Base-by-base conservation (phyloP, 1,284 basidiomycete species). In the Rhodotorula glutinis region DNA sequence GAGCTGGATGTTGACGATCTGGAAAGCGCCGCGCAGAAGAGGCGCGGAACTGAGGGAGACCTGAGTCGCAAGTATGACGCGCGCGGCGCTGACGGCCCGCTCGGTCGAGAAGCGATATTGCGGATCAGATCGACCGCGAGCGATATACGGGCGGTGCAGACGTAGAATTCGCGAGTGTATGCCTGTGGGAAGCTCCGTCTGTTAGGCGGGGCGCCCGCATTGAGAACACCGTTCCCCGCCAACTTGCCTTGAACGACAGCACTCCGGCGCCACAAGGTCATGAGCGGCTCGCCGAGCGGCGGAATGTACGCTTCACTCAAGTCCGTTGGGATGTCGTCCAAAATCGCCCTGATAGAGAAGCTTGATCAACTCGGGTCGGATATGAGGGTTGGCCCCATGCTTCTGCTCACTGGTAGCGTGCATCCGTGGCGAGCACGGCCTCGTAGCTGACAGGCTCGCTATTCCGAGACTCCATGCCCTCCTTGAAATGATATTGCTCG, bases 131-230 rank as follows among this genome's bases (percentile, higher is more conserved):
- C 60, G 73, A 1, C 73, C 73, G n/a, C 70, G 64, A 1, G 55
- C 56, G 30, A 72, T 56, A 51, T 68, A 65, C 2, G 73, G 73
- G n/a, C 73, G 69, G 51, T 74, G 68, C 4, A 74, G 61, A 8
- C 73, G 72, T 8, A 73, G 60, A 30, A 72, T 62, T n/a, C 73
- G 72, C 16, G 70, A 62, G 44, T 66, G 58, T 43, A 73, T 47
- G 10, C 62, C 58, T 73, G 57, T 9, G n/a, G 16, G n/a, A 9
- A 47, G 13, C 11, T n/a, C 23, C 46, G 23, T 11, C 23, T 21
- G 46, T n/a, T 13, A 47, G 46, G 8, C 8, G 43, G 44, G 33
- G 14, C n/a, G 53, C 41, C 57, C 25, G n/a, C 25, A 51, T 14
- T 7, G 3, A 13, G 11, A 25, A 25, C n/a, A 8, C 16, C 8